These are phyloP conservation scores for Myrica gale DNA, from an alignment of 306 rosid genomes.

Conservation along the genomic window DNA sequence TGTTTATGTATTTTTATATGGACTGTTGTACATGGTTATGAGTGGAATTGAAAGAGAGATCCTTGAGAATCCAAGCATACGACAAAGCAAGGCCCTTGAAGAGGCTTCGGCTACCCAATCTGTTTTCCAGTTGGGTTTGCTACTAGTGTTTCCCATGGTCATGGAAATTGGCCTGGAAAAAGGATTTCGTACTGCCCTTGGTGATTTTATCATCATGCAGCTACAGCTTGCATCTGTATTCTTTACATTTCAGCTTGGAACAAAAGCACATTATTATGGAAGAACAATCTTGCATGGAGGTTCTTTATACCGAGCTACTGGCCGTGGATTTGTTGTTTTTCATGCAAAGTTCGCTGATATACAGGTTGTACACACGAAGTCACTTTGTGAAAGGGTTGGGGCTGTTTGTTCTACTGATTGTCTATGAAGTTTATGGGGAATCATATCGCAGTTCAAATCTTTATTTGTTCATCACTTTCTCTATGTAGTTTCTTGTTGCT, in stretches of 20 bases:
- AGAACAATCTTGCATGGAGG: constrained; percentile 97
- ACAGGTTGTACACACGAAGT: constrained; percentile 83
- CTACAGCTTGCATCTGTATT: constrained; percentile 95
- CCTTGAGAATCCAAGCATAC: constrained; percentile 54
- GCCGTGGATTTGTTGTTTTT: constrained; percentile 94
- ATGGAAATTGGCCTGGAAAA: constrained; percentile 98
- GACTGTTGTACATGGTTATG: constrained; percentile 90
- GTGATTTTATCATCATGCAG: constrained; percentile 91
- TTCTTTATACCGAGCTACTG: constrained; percentile 85
- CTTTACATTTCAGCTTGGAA: constrained; percentile 95
- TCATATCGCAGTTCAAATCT: constrained; percentile 67
- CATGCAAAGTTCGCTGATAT: constrained; percentile 93
- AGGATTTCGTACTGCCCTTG: constrained; percentile 94
- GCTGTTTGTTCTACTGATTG: constrained; percentile 60
- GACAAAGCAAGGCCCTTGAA: constrained; percentile 74
- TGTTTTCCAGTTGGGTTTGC: constrained; percentile 77
- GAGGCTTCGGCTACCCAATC: constrained; percentile 89
- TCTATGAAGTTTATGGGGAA: constrained; percentile 65
- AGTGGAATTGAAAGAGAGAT: constrained; percentile 88
- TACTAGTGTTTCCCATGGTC: constrained; percentile 88
- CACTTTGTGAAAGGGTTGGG: constrained; percentile 97
- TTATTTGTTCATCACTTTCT: constrained; percentile 70
- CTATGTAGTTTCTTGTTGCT: constrained; percentile 87
- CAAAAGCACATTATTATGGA: constrained; percentile 91
- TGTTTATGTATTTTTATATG: constrained; percentile 82